phyloP scores from a whole-genome alignment of 1,284 basidiomycete species.

The Trametes hirsuta region DNA sequence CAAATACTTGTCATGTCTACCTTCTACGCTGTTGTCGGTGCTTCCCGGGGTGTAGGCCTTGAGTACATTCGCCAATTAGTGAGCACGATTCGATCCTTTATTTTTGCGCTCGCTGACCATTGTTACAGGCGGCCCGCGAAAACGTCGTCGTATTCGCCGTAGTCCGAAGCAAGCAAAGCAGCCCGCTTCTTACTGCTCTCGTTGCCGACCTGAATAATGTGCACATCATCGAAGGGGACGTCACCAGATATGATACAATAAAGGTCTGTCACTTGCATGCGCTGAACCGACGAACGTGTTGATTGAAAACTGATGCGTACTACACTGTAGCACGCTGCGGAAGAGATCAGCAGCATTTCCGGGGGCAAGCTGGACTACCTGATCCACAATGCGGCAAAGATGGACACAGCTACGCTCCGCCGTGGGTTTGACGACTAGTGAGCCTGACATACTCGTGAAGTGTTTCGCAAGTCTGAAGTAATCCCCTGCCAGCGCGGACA shows the following conservation, averaged over 20 bases:
- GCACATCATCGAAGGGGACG: conserved; percentile 29
- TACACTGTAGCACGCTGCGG: conserved; percentile 21
- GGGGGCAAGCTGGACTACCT: conserved; percentile 37
- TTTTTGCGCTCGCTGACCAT: neutral
- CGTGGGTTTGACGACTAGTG: conserved; percentile 21
- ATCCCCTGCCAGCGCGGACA: conserved; percentile 6
- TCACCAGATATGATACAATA: conserved; percentile 19
- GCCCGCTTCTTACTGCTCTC: conserved; percentile 24
- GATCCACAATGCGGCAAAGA: conserved; percentile 37
- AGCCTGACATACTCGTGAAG: neutral
- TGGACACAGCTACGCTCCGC: neutral
- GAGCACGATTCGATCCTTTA: neutral
- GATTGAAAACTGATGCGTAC: no score
- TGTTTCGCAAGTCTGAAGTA: neutral
- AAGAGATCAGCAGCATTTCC: conserved; percentile 29
- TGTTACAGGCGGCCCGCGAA: conserved; percentile 13
- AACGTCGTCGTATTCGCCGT: conserved; percentile 32
- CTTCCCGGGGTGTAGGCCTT: conserved; percentile 16
- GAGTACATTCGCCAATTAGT: conserved; percentile 39
- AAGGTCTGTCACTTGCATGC: conserved; percentile 17
- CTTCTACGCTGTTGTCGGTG: no score
- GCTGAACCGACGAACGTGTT: neutral
- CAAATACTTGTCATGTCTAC: no score
- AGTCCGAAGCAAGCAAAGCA: conserved; percentile 26
- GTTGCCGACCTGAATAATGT: conserved; percentile 30